phyloP scores from a whole-genome alignment of 169 alveolate genomes.

The Plasmodium gallinaceum region DNA sequence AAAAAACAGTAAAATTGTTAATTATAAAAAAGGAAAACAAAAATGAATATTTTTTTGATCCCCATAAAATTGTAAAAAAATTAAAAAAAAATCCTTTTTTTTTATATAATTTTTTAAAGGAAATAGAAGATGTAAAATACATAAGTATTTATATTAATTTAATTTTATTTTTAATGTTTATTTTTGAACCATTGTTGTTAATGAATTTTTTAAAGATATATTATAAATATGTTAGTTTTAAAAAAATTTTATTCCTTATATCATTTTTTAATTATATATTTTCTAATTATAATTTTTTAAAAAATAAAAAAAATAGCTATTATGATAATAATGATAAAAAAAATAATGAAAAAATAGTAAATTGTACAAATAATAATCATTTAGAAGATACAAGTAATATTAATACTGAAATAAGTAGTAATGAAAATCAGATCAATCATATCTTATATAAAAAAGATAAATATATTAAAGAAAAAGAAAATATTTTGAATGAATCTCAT shows the following conservation, averaged over 20 bases:
- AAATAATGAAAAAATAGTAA: neutral
- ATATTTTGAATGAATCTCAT: too few relatives aligned
- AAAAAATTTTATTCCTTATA: slow-evolving; percentile 16
- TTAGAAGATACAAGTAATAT: too few relatives aligned
- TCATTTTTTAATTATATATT: slow-evolving; percentile 42
- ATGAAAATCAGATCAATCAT: too few relatives aligned
- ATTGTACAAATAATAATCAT: too few relatives aligned
- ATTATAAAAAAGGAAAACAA: slow-evolving; percentile 22
- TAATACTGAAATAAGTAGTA: too few relatives aligned
- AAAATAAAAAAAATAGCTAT: neutral
- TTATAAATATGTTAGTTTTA: slow-evolving; percentile 36
- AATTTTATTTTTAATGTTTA: slow-evolving; percentile 37
- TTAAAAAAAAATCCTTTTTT: slow-evolving; percentile 60
- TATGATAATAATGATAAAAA: neutral
- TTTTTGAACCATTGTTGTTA: slow-evolving; percentile 38
- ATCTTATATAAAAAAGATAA: too few relatives aligned
- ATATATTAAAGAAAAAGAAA: too few relatives aligned
- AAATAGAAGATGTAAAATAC: slow-evolving; percentile 26
- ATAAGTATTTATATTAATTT: slow-evolving; percentile 14
- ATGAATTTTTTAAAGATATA: slow-evolving; percentile 5
- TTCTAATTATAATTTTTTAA: neutral
- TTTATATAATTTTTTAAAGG: slow-evolving; percentile 44
- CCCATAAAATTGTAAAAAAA: slow-evolving; percentile 30
- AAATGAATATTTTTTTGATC: slow-evolving; percentile 36
- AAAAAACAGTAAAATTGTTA: slow-evolving; percentile 35